Evolutionary conservation across 495 filamentous ascomycete genomes (phyloP), one percentile per base, ranked within the genome.

Genomic region (Neurospora sp.): DNA sequence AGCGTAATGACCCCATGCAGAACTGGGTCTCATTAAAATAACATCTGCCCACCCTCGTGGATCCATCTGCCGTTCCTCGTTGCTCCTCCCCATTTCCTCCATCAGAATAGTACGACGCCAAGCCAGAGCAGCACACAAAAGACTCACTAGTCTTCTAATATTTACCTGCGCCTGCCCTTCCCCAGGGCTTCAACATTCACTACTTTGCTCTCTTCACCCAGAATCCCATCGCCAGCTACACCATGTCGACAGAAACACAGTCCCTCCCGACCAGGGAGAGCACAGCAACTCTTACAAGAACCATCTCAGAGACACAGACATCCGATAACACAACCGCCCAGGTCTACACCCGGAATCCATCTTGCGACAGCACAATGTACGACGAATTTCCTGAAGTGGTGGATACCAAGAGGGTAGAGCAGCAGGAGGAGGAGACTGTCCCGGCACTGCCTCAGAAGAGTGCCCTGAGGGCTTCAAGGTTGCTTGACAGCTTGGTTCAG

Each of bases 381-480:
- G 72, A 75, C 74, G 73, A 77, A 40, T 77, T 78, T 59, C 75
- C 78, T 77, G 77, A 78, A 40, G 75, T 78, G 74, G 76, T 80
- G 69, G 75, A 74, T 40, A 18, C 54, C 54, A 66, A 66, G 54
- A 27, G 23, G 54, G 27, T 18, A 66, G 54, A 66, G 54, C 54
- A 66, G 14, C 12, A 66, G 54, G 27, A 35, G 27, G 14, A 66
- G 54, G 54, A 66, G 6, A 18, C 14, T 16, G 54, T 66, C 14
- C 54, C 54, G 27, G 54, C 54, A 66, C 3, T 86, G 12, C 85
- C 85, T 14, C 76, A 80, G 74, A 83, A 79, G 79, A 86, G 82
- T 70, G 79, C 80, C 18, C 83, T 85, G n/a, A 78, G 85, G 31
- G 74, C 75, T 20, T 84, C 84, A n/a, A 76, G 81, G 69, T 72